phyloP scores from a whole-genome alignment of 2,329 filamentous ascomycete species.

The Pseudocercospora musae region DNA sequence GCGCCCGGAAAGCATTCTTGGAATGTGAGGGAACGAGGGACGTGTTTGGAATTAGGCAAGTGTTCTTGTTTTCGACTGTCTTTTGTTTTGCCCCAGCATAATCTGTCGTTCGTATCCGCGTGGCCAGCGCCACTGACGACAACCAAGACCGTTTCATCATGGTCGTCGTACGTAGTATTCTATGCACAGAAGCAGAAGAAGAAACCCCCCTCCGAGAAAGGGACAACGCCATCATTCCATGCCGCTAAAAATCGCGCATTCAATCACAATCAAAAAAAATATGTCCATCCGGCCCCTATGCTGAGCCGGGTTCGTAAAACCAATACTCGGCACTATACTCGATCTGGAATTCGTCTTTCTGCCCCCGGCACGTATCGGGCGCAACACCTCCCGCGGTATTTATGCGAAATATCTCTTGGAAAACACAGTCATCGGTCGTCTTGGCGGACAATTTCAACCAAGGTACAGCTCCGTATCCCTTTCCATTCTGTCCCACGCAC shows the following conservation, averaged over 20 bases:
- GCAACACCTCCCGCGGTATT: conserved; percentile 78
- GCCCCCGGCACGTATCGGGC: conserved; percentile 68
- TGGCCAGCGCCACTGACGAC: background rate
- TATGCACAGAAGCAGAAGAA: conserved; percentile 9
- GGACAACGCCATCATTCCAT: conserved; percentile 1
- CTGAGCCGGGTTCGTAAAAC: conserved; percentile 44
- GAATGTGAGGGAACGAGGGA: background rate
- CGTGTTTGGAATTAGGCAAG: background rate
- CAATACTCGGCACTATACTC: conserved; percentile 81
- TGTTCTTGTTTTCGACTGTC: background rate
- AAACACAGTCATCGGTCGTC: conserved; percentile 53
- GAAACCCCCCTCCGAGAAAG: background rate
- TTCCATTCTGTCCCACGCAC: conserved; percentile 53
- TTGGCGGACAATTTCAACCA: conserved; percentile 70
- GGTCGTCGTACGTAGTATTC: conserved; percentile 11
- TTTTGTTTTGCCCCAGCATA: background rate
- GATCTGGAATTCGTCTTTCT: conserved; percentile 63
- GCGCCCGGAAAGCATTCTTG: background rate
- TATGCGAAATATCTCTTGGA: conserved; percentile 77
- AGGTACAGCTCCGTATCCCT: conserved; percentile 66
- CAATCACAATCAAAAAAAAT: background rate
- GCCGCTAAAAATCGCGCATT: conserved; percentile 4
- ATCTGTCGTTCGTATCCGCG: background rate
- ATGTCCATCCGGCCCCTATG: background rate
- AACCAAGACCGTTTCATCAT: conserved; percentile 1